Evolutionary conservation across 345 rosid species (phyloP), one percentile per base, ranked within the genome.

Genomic region (Eucalyptus curtisii): DNA sequence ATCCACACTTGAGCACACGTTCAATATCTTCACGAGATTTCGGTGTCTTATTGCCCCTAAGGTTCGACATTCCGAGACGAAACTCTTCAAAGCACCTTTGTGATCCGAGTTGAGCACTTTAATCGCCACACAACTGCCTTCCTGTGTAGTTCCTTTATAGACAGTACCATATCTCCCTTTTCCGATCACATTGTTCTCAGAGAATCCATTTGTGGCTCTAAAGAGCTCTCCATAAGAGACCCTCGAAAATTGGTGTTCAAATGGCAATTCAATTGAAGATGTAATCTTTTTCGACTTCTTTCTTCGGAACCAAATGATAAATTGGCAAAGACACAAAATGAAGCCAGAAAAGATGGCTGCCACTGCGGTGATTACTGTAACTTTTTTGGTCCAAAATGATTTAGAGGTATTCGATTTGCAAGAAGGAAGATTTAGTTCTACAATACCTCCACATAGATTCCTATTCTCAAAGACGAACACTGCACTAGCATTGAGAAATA

Each of bases 401-500:
- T 82, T 11, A 42, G 86, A 42, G 86, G n/a, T 44, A 10, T 45
- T 49, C 3, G 31, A 49, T 37, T 82, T 82, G 49, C 50, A 82
- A 40, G 45, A 40, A 4, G 86, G 86, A 45, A 82, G 50, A 11
- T 82, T 45, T 49, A 81, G 13, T 81, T 42, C 15, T 6, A 0
- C 86, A 37, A 81, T 47, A 37, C 86, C 86, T 37, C 86, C 86
- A 4, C 86, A 81, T 24, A 81, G 49, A 19, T 47, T 24, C 7
- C 3, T n/a, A 24, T 94, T 94, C 14, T 95, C 94, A 1, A 25
- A 8, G 49, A 95, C 15, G 2, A 91, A 91, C 44, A 90, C 24
- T 10, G 82, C 89, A 76, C 93, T 94, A 7, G 55, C 86, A 87
- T 93, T 92, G 71, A 30, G 55, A 86, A 94, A 94, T 7, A 90